A percentile compares a stretch with the other conserved stretches of the same genome.
Evolutionary conservation across 73 alveolate genomes (phyloP).

Genomic region (Tetrahymena malaccensis): DNA sequence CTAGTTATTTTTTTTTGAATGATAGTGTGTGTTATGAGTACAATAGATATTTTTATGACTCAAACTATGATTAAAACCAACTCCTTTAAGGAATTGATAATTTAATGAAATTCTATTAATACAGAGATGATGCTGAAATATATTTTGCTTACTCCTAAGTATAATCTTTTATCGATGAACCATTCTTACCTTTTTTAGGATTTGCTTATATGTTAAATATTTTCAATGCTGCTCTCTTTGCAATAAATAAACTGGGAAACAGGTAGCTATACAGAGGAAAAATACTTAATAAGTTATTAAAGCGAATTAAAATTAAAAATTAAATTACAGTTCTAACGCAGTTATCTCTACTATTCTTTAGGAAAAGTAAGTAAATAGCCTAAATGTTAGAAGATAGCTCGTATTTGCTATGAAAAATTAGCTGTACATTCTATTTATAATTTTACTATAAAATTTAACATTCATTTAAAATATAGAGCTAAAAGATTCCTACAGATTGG

Average conservation of each 20-base stretch:
- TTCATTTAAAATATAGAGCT: neutral
- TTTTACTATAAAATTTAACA: neutral
- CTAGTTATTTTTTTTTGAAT: neutral
- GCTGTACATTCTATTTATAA: neutral
- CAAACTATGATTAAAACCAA: conserved; percentile 10
- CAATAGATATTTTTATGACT: conserved; percentile 16
- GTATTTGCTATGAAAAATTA: conserved; percentile 28
- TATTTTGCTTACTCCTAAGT: conserved; percentile 3
- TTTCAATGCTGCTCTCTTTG: conserved; percentile 34
- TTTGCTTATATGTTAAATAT: conserved; percentile 1
- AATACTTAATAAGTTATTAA: neutral
- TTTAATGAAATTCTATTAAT: neutral
- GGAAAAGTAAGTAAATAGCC: conserved; percentile 2
- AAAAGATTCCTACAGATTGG: conserved; percentile 41
- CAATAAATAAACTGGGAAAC: conserved; percentile 14
- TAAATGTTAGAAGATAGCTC: conserved; percentile 5
- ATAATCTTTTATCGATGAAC: conserved; percentile 21
- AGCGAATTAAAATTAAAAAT: neutral
- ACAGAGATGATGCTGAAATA: neutral
- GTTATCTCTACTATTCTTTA: conserved; percentile 30
- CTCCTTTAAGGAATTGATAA: neutral
- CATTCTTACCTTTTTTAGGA: conserved; percentile 37
- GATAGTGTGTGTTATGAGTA: neutral
- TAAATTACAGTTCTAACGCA: neutral
- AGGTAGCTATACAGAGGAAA: neutral